Percentiles rank a stretch among this genome's conserved stretches.
phyloP scores from a whole-genome alignment of 139 green algal species.

The Bryopsis sp. region DNA sequence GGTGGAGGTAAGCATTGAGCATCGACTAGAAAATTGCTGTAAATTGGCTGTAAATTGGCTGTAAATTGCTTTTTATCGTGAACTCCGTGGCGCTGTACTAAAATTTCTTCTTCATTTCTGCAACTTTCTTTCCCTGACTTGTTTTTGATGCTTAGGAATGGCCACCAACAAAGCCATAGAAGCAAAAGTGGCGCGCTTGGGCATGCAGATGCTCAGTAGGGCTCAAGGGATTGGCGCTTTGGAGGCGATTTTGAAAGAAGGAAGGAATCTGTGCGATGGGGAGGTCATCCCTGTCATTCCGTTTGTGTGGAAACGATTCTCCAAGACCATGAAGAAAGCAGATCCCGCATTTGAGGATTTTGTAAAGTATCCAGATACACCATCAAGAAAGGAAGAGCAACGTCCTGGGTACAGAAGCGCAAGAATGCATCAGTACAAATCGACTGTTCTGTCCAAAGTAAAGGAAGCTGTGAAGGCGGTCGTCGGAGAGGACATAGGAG shows the following conservation, averaged over 20 bases:
- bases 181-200: background rate
- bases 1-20: background rate
- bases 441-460: background rate
- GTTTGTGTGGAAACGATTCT: constrained; percentile 2
- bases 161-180: background rate
- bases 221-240: constrained; percentile 1
- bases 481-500: constrained; percentile 19
- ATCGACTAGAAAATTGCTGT: background rate
- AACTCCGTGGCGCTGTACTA: background rate
- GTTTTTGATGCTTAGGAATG: background rate
- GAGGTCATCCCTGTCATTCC: background rate
- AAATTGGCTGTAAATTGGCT: background rate
- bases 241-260: background rate
- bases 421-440: background rate
- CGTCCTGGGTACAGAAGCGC: background rate
- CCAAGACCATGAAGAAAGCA: background rate
- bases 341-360: constrained; percentile 6
- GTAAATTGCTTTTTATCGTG: background rate
- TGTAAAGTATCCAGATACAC: background rate
- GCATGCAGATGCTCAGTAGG: constrained; percentile 5
- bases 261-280: background rate
- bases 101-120: too few species aligned
- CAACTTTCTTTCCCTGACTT: too few species aligned
- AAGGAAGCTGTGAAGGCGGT: constrained; percentile 19
- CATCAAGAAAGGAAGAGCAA: constrained; percentile 2